Base-by-base conservation (phyloP, 106 monocot genomes). In the Apostasia shenzhenica region DNA sequence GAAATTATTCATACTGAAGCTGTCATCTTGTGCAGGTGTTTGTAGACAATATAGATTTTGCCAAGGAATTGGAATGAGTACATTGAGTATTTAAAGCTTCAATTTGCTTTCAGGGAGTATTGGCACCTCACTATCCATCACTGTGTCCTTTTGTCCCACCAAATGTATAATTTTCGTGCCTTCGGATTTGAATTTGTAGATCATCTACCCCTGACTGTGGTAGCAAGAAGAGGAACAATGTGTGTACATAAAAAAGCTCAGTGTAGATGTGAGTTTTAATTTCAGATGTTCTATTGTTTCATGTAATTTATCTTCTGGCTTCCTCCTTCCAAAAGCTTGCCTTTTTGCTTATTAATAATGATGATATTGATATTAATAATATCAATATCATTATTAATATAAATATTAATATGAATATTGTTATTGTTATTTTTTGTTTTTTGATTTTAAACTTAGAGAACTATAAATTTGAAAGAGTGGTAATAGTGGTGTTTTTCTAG, bases 31-130 rank as follows among this genome's bases (percentile, higher is more conserved):
- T 77, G 80, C 80, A 93, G 92, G 92, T 93, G 13, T 93, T 93
- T 80, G 92, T 93, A 8, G 89, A 93, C 74, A 93, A 93, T 47
- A 77, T 83, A 42, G 92, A 93, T 77, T 93, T 93, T 67, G 54
- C 66, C 6, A 88, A 76, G 58, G 92, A 93, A 73, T 79, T 93
- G 63, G 88, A 88, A 67, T 93, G 78, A 82, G 62, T n/a, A 3
- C 12, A 4, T 6, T n/a, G 1, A 8, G 26, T 2, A 41, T 6
- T 12, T 62, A 5, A 42, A 9, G 10, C 3, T 3, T 45, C 5
- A 12, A 12, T 13, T 13, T 12, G 0, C 4, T 45, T 6, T 9
- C 62, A 6, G 1, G 6, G 52, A 52, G 26, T 26, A 26, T 26
- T 26, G 26, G 26, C 26, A 26, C 26, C 26, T 26, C 26, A 26